These are phyloP conservation scores for Trypanosoma rangeli DNA, from an alignment of 208 protist species.

Conservation along the genomic window DNA sequence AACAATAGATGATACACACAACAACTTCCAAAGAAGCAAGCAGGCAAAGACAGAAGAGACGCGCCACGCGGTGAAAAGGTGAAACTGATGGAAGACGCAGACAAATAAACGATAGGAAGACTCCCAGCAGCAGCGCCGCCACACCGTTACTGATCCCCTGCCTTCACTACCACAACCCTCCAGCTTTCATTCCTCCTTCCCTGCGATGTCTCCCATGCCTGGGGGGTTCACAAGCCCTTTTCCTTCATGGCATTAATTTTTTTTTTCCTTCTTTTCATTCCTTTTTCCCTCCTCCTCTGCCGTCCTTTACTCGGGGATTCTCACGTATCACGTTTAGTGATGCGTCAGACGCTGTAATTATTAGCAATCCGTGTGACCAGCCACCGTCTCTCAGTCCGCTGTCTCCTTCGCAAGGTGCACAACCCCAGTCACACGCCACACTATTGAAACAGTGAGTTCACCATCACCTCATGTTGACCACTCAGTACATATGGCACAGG, in stretches of 20 bases:
- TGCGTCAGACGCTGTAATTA: neutral
- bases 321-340: neutral
- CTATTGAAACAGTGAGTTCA: constrained; percentile 82
- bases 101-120: constrained; percentile 6
- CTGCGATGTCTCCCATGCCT: neutral
- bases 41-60: neutral
- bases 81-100: neutral
- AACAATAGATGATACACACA: too few relatives aligned
- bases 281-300: neutral
- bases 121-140: neutral
- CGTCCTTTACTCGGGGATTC: constrained; percentile 4
- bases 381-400: too few relatives aligned
- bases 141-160: neutral
- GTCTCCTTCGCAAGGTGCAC: neutral
- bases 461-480: constrained; percentile 67
- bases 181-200: neutral
- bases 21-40: too few relatives aligned
- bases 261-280: constrained; percentile 1
- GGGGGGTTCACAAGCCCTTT: neutral
- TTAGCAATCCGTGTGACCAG: neutral
- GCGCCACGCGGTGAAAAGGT: neutral
- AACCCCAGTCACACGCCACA: neutral
- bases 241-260: neutral
- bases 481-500: constrained; percentile 52
- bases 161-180: neutral